Evolutionary conservation across 345 rosid species (phyloP), one percentile per base, ranked within the genome.

Genomic region (Cardamine occulta): DNA sequence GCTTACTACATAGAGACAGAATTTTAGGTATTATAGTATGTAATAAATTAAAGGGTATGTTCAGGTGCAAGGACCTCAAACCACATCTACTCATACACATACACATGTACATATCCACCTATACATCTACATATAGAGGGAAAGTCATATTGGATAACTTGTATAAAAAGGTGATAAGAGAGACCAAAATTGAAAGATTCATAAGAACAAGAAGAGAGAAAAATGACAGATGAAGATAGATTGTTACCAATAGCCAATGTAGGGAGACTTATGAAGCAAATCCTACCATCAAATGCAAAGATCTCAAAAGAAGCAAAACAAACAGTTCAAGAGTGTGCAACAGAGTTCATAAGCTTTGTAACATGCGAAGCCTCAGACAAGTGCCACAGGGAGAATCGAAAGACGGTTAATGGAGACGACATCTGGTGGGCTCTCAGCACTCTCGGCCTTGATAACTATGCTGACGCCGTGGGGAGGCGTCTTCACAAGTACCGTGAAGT

Each of bases 371-470:
- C 97, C 18, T 85, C 97, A 12, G 88, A 89, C 72, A 91, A 80
- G 84, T 89, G 97, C 71, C 93, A 88, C 71, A 87, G 81, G 79
- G 95, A 89, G 88, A 91, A 89, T 78, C 87, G 97, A n/a, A 91
- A 87, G 88, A 87, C 94, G 3, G 82, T 89, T 77, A 89, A 84
- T 56, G 97, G 97, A 79, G 93, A 89, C 17, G 97, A 91, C 78
- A 84, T 91, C 65, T 89, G 93, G 78, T 85, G 94, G 93, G 93
- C 97, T 79, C 81, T 91, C 13, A 84, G 85, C 68, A 74, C 92
- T 73, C 84, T 91, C 48, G 94, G 97, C 77, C 85, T 91, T 47
- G 97, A 89, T 76, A 76, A 83, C 83, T 83, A 87, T 49, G 86
- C 93, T 21, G 89, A 86, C 42, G 93, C 91, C 7, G 84, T 85